Percentiles rank a stretch among this genome's conserved stretches.
These are phyloP conservation scores for Colletotrichum chlorophyti DNA, from an alignment of 2,329 filamentous ascomycete genomes.

Conservation along the genomic window DNA sequence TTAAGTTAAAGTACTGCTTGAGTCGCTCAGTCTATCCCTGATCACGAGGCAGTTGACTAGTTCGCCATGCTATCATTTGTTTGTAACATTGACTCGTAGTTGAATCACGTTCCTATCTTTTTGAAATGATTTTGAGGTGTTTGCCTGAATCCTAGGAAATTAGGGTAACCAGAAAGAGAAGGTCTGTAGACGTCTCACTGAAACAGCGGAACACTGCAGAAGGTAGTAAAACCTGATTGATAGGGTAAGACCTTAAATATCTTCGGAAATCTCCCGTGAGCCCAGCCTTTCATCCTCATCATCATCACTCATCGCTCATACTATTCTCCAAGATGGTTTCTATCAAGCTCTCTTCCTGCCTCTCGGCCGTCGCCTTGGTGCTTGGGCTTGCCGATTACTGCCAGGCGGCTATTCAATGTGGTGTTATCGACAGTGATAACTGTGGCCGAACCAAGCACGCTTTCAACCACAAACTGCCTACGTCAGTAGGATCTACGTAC, in stretches of 20 bases:
- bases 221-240: not conserved
- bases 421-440: not conserved
- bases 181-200: too few relatives aligned
- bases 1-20: too few relatives aligned
- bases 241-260: not conserved
- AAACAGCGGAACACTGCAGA: too few relatives aligned
- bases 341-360: not conserved
- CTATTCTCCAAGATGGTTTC: not conserved
- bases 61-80: too few relatives aligned
- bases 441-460: not conserved
- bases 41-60: too few relatives aligned
- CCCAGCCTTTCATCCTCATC: not conserved
- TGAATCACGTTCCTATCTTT: too few relatives aligned
- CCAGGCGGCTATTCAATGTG: not conserved
- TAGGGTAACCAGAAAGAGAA: too few relatives aligned
- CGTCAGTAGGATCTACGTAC: not conserved
- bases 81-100: too few relatives aligned
- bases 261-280: not conserved
- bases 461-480: not conserved
- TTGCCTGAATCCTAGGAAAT: too few relatives aligned
- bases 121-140: too few relatives aligned
- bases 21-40: too few relatives aligned
- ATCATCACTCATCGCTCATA: not conserved
- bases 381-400: not conserved
- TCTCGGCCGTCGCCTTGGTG: not conserved